Evolutionary conservation across 2,329 filamentous ascomycete species (phyloP), one percentile per base, ranked within the genome.

Genomic region (Orbilia brochopaga): DNA sequence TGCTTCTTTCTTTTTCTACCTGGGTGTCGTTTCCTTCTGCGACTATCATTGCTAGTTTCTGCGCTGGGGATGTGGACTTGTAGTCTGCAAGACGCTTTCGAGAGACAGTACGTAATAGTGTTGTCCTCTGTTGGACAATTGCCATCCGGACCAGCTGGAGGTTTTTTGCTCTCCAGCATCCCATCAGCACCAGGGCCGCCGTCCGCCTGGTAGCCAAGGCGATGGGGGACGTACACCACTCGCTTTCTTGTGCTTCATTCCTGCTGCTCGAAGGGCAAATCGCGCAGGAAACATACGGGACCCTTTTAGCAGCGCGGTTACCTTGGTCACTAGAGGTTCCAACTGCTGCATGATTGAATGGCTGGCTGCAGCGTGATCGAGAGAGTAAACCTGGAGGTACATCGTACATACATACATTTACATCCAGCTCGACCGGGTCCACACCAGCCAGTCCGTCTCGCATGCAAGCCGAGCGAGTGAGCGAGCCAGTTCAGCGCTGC

Each of bases 71-170:
- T 21, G 44, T 21, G 8, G 44, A 6, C 17, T 21, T 48, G 44
- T 48, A 21, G 44, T 48, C 17, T 2, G 44, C 15, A 48, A 48
- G 44, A 48, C 44, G 44, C 44, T 48, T 48, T 48, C 44, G 44
- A 48, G 44, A 19, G 44, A 48, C 44, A 48, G 19, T 48, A 48
- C 44, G 44, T 48, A 48, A 48, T 48, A 23, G 44, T 48, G 44
- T 69, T 70, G 66, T 70, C 66, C 59, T 70, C 66, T 63, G 66
- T 62, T 55, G 66, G 66, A 70, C 66, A 70, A 64, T 70, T 55
- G 32, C 30, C 27, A 44, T 27, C 52, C 59, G 54, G 37, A 19
- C 48, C 50, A 55, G 58, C 59, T 60, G 58, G 66, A 59, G 24
- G n/a, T n/a, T n/a, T 54, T 27, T 58, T 55, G 48, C 58, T 63